A percentile compares a stretch with the other conserved stretches of the same genome.
Conservation (phyloP, 345 rosid species). For the Hibiscus syriacus region DNA sequence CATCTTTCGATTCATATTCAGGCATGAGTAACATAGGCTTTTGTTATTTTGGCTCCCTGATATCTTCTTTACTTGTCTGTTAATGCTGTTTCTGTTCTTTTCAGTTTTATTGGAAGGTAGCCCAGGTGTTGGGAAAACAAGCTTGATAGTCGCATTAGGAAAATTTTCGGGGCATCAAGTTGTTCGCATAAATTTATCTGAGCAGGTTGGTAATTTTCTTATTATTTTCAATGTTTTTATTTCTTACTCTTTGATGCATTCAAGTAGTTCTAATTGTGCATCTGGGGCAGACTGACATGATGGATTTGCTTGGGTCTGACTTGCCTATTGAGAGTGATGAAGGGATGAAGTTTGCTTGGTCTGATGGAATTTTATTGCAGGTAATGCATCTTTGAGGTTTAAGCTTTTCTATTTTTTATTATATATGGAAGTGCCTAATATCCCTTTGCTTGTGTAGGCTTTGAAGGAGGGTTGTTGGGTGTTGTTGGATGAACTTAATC, state of each 20-base stretch:
- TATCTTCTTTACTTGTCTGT: conserved; percentile 2
- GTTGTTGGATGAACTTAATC: conserved; percentile 94
- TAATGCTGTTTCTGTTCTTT: conserved; percentile 8
- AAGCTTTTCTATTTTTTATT: conserved; percentile 6
- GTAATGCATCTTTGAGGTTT: conserved; percentile 23
- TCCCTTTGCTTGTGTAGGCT: conserved; percentile 43
- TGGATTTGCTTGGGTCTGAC: conserved; percentile 97
- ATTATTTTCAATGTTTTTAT: background rate
- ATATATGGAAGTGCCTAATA: background rate
- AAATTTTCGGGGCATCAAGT: conserved; percentile 92
- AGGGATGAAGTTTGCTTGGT: conserved; percentile 94
- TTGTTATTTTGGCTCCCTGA: conserved; percentile 6
- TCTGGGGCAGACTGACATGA: conserved; percentile 82
- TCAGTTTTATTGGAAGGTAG: conserved; percentile 91
- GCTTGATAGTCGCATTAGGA: conserved; percentile 80
- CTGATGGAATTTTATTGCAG: conserved; percentile 93
- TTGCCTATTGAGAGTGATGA: conserved; percentile 79
- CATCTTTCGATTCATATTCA: background rate
- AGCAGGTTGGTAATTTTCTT: conserved; percentile 55
- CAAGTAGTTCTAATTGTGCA: conserved; percentile 12
- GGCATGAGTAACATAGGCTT: background rate
- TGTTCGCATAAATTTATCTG: conserved; percentile 89
- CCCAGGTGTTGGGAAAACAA: conserved; percentile 99
- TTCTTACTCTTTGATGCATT: background rate
- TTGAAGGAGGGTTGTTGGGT: conserved; percentile 96